phyloP scores from a whole-genome alignment of 2,329 filamentous ascomycete species.

The Stachybotrys chartarum region DNA sequence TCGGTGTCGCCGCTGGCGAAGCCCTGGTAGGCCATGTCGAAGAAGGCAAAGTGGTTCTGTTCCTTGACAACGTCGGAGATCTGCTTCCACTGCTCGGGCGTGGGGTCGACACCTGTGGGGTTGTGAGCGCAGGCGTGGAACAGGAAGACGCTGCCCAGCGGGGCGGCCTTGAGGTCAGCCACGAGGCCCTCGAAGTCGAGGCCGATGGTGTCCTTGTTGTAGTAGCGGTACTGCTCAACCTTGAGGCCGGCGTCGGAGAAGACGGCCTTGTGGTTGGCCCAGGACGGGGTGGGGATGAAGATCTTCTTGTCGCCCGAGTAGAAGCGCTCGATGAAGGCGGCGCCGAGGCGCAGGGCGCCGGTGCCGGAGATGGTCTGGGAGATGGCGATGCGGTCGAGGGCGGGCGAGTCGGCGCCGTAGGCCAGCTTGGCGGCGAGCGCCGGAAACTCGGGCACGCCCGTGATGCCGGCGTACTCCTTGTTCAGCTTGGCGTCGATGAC shows the following conservation, averaged over 20 bases:
- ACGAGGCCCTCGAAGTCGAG: constrained; percentile 95
- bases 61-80: constrained; percentile 83
- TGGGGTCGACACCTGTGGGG: constrained; percentile 94
- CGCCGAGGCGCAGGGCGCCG: constrained; percentile 89
- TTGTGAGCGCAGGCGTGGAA: constrained; percentile 98
- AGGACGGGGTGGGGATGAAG: constrained; percentile 92
- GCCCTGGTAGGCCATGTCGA: constrained; percentile 99
- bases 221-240: constrained; percentile 96
- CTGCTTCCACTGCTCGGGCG: constrained; percentile 82
- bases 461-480: constrained; percentile 98
- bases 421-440: constrained; percentile 85
- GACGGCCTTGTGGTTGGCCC: constrained; percentile 97
- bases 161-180: constrained; percentile 81
- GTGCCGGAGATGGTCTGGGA: constrained; percentile 98
- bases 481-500: constrained; percentile 71
- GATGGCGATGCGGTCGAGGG: constrained; percentile 75
- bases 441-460: constrained; percentile 90
- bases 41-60: constrained; percentile 88
- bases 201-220: constrained; percentile 97
- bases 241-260: constrained; percentile 88
- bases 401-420: constrained; percentile 74
- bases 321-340: constrained; percentile 85
- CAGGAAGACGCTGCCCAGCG: constrained; percentile 80
- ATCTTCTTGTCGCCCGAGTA: constrained; percentile 90
- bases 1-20: constrained; percentile 90